A percentile compares a stretch with the other conserved stretches of the same genome.
Evolutionary conservation across 257 asterid species (phyloP).

Genomic region (Fraxinus excelsior): DNA sequence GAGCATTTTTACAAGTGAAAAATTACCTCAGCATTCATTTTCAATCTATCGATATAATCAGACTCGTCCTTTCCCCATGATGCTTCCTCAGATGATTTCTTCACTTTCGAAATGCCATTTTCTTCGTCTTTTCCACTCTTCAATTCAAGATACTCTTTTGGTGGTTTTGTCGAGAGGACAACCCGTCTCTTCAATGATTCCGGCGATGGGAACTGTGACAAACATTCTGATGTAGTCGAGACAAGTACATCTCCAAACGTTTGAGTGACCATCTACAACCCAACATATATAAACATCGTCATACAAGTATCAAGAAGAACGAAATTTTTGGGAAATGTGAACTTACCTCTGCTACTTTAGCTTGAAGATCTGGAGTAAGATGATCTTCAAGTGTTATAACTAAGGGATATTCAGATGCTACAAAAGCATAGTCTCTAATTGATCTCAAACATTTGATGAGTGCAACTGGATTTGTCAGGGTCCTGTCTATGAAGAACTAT

Average conservation of each 20-base stretch:
- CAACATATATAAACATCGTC: not conserved
- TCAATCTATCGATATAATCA: slow-evolving; percentile 16
- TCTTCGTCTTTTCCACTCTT: slow-evolving; percentile 40
- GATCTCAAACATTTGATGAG: slow-evolving; percentile 70
- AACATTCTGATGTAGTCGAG: slow-evolving; percentile 41
- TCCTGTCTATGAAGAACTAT: slow-evolving; percentile 45
- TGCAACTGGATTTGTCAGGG: slow-evolving; percentile 68
- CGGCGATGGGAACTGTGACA: slow-evolving; percentile 69
- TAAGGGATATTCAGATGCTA: slow-evolving; percentile 73
- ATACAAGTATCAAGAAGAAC: not conserved
- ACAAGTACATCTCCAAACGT: slow-evolving; percentile 53
- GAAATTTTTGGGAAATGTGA: not conserved
- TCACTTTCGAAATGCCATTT: slow-evolving; percentile 25
- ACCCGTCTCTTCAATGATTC: slow-evolving; percentile 53
- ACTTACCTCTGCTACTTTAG: slow-evolving; percentile 71
- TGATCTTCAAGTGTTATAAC: slow-evolving; percentile 83
- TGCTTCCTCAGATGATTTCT: slow-evolving; percentile 46
- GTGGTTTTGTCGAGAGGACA: slow-evolving; percentile 76
- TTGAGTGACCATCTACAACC: slow-evolving; percentile 60
- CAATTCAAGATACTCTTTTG: slow-evolving; percentile 60
- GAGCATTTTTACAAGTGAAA: not conserved
- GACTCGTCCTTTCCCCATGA: slow-evolving; percentile 66
- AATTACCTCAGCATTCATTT: slow-evolving; percentile 26
- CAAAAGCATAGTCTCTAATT: slow-evolving; percentile 65
- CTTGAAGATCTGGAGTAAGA: slow-evolving; percentile 71